Evolutionary conservation across 2,329 filamentous ascomycete species (phyloP), one percentile per base, ranked within the genome.

Genomic region (Chaetothyriales sp.): DNA sequence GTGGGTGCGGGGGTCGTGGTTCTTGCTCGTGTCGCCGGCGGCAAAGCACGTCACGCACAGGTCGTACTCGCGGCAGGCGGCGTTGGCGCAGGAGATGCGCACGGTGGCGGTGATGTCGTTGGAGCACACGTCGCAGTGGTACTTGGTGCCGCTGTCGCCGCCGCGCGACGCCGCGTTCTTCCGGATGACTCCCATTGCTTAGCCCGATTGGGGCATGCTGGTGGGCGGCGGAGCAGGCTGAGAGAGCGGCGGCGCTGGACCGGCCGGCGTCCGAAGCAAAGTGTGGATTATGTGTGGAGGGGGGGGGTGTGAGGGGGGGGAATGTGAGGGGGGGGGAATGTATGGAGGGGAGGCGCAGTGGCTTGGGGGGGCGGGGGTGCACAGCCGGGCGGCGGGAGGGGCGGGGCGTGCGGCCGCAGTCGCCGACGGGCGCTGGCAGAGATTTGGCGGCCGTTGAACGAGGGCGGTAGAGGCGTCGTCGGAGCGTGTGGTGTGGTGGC

Each of bases 91-190:
- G 67, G 88, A 80, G 68, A 98, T 97, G 61, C 92, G 89, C 58
- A 98, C 92, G 46, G 92, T 98, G 4, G 89, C 92, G 46, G 92
- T 98, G 61, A 98, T 94, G 68, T 98, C 92, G 53, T 87, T 87
- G 45, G 88, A 94, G 69, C 92, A 98, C 54, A 94, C 84, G 69
- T 98, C 94, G 73, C 92, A 98, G 59, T 97, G 88, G 68, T 94
- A 98, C 67, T 97, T 95, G 29, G 89, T 86, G 57, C 86, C 86
- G 47, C 86, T 89, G 66, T 95, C 88, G 49, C 85, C 88, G 57
- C 86, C 87, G 64, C 86, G 78, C 51, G 83, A 82, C 60, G 85
- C 86, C 54, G 87, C 92, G 74, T 95, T 95, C 76, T 95, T 95
- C 66, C 89, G 85, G 67, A 95, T 95, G 64, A 95, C 85, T 62